These are phyloP conservation scores for Brasilioporus rufonigricans DNA, from an alignment of 768 basidiomycete species.

Conservation along the genomic window DNA sequence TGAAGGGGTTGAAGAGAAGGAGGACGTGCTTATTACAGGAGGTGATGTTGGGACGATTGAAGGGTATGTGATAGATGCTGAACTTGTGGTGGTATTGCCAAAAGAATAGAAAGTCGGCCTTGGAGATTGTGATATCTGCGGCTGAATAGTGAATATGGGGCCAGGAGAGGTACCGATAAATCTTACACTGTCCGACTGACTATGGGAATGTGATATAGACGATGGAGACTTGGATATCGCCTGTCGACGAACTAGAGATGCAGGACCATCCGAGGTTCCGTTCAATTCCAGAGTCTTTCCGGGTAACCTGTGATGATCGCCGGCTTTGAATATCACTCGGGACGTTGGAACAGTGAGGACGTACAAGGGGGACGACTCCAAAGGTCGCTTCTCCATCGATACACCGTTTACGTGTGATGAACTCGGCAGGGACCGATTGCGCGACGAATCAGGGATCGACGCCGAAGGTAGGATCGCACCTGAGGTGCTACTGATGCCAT, in stretches of 20 bases:
- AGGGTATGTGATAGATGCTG: constrained; percentile 53
- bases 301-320: constrained; percentile 14
- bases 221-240: constrained; percentile 41
- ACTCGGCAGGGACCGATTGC: constrained; percentile 8
- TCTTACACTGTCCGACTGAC: constrained; percentile 51
- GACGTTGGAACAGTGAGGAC: constrained; percentile 5
- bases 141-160: constrained; percentile 9
- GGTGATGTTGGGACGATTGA: constrained; percentile 41
- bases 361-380: constrained; percentile 22
- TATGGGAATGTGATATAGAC: constrained; percentile 46
- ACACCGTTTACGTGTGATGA: constrained; percentile 17
- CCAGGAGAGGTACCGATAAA: constrained; percentile 2
- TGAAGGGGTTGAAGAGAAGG: constrained; percentile 40
- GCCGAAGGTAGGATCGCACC: constrained; percentile 22
- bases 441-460: constrained; percentile 15
- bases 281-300: constrained; percentile 16
- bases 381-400: constrained; percentile 15
- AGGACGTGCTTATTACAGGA: constrained; percentile 35
- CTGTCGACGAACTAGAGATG: constrained; percentile 36
- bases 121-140: constrained; percentile 37
- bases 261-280: constrained; percentile 11
- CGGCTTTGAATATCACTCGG: constrained; percentile 9
- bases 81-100: constrained; percentile 35
- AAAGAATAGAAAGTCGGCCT: constrained; percentile 34
- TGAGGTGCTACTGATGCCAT: constrained; percentile 27